A percentile compares a stretch with the other conserved stretches of the same genome.
These are phyloP conservation scores for Taphrina flavorubra DNA, from an alignment of 1,139 yeast genomes.

Conservation along the genomic window DNA sequence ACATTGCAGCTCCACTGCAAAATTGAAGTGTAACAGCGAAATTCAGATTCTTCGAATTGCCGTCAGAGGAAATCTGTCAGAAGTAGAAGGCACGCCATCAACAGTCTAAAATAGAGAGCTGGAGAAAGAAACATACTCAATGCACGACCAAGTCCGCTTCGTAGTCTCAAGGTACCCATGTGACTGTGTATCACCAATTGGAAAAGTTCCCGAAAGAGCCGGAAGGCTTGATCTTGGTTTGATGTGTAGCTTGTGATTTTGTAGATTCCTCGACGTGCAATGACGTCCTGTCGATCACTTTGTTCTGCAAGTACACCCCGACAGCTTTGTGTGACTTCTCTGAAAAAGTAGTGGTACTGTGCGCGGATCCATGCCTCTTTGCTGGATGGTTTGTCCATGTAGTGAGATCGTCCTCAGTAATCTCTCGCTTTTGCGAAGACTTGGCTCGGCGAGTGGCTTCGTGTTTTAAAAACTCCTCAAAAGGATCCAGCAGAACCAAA, in stretches of 20 bases:
- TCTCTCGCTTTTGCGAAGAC: slow-evolving; percentile 13
- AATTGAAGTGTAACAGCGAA: too few species aligned
- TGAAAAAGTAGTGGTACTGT: background rate
- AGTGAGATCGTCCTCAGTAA: slow-evolving; percentile 46
- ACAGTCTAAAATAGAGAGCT: too few species aligned
- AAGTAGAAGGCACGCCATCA: too few species aligned
- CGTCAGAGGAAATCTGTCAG: too few species aligned
- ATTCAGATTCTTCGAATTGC: too few species aligned
- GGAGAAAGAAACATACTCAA: too few species aligned
- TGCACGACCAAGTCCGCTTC: too few species aligned
- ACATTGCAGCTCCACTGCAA: too few species aligned
- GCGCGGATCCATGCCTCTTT: background rate
- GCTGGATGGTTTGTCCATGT: slow-evolving; percentile 43
- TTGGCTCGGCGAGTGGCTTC: slow-evolving; percentile 38
- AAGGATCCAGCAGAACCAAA: slow-evolving; percentile 77
- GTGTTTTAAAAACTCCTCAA: slow-evolving; percentile 58
- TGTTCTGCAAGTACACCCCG: background rate
- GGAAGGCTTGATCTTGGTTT: background rate
- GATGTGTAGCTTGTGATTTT: background rate
- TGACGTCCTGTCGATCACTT: background rate
- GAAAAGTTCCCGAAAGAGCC: slow-evolving; percentile 15
- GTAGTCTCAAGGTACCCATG: background rate
- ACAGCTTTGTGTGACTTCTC: background rate
- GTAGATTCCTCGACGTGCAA: background rate
- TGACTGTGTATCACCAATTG: background rate